Evolutionary conservation across 257 asterid genomes (phyloP).

Genomic region (Lantana camara): DNA sequence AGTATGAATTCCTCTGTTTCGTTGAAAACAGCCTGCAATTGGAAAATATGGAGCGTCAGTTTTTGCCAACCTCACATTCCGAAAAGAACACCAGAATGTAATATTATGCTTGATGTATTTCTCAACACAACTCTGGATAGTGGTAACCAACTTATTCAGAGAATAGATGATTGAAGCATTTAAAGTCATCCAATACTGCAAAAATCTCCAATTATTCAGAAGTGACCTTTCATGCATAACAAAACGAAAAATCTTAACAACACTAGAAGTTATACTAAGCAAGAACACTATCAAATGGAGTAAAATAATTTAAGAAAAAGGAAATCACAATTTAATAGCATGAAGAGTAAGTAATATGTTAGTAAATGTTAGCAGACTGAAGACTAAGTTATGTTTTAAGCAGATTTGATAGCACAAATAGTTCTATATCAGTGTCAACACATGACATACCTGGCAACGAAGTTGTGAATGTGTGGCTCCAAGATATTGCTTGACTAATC

Average conservation of each 20-base stretch:
- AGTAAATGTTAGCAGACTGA: background rate
- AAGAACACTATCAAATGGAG: background rate
- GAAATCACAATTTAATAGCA: background rate
- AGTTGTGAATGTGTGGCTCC: constrained; percentile 64
- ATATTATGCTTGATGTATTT: background rate
- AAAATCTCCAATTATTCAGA: background rate
- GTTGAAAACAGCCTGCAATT: constrained; percentile 69
- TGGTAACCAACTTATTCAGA: no score
- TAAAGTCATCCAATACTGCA: no score
- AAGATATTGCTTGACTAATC: constrained; percentile 64
- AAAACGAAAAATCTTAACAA: background rate
- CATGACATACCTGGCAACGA: constrained; percentile 66
- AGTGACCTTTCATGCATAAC: background rate
- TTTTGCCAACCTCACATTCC: background rate
- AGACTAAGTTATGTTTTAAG: background rate
- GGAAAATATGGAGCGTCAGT: background rate
- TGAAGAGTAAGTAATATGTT: background rate
- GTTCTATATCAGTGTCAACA: constrained; percentile 13
- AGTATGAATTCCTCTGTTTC: constrained; percentile 76
- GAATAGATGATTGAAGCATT: no score
- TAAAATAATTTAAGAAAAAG: background rate
- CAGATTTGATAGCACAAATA: constrained; percentile 2
- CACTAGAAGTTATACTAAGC: background rate
- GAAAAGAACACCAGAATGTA: background rate
- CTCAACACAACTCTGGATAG: no score